Base-by-base conservation (phyloP, 805 yeast species). In the Yarrowia bubula region DNA sequence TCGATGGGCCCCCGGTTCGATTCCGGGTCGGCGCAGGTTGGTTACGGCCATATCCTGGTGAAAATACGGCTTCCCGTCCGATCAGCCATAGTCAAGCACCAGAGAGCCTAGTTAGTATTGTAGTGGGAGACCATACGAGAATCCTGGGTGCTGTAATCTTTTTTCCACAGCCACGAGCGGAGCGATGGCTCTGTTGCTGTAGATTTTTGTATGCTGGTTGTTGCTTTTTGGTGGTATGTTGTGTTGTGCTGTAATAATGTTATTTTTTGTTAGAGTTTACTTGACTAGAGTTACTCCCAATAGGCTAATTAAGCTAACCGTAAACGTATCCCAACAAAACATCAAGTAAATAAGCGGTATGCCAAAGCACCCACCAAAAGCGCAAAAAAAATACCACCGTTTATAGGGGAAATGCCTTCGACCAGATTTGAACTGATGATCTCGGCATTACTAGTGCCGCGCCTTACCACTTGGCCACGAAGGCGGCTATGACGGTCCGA, bases 361-460 rank as follows among this genome's bases (percentile, higher is more conserved):
- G 28, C 28, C 3, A 22, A 22, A 22, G 28, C 28, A 22, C 28
- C 28, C 28, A 22, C 28, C 28, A 39, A 39, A 39, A 39, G 9
- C 15, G 41, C 3, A 38, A n/a, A 32, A 41, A 55, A 15, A n/a
- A 15, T 22, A 22, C 28, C 28, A 22, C 28, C 28, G 5, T 22
- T 22, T 22, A 3, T 22, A 3, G 28, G 28, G 28, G n/a, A 28
- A 4, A 5, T 55, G 61, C 61, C 61, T 55, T 55, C 61, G 61
- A 55, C 61, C 61, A 55, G 61, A 55, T 55, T 55, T 55, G 61
- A 55, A 55, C 61, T 55, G 61, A 55, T 55, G 61, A 55, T 55
- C 61, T 48, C 55, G 11, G 55, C 55, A 48, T 48, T 48, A 48
- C 55, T 48, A 48, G 55, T 48, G 55, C 55, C 11, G 55, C 55